A percentile compares a stretch with the other conserved stretches of the same genome.
These are phyloP conservation scores for Ilyonectria destructans DNA, from an alignment of 2,329 filamentous ascomycete species.

Conservation along the genomic window DNA sequence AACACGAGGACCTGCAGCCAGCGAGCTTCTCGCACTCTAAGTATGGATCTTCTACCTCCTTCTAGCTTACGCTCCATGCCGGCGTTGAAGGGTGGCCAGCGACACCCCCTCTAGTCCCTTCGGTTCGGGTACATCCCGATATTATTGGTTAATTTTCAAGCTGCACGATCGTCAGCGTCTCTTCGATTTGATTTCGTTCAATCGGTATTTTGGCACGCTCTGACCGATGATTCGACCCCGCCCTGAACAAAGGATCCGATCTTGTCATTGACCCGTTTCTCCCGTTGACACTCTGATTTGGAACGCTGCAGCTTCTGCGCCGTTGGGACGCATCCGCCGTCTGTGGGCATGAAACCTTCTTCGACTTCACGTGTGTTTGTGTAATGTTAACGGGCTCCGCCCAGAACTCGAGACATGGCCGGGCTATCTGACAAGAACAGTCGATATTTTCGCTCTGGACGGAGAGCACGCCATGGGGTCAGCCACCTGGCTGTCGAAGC, in stretches of 20 bases:
- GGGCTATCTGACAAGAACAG: slow-evolving; percentile 42
- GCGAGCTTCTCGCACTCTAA: slow-evolving; percentile 38
- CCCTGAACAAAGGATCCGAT: slow-evolving; percentile 34
- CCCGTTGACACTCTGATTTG: slow-evolving; percentile 35
- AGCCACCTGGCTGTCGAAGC: slow-evolving; percentile 42
- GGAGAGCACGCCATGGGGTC: slow-evolving; percentile 38
- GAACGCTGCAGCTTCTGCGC: slow-evolving; percentile 38
- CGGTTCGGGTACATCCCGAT: slow-evolving; percentile 52
- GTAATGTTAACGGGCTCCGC: slow-evolving; percentile 39
- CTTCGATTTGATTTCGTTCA: slow-evolving; percentile 29
- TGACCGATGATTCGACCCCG: slow-evolving; percentile 37
- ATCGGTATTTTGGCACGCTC: slow-evolving; percentile 34
- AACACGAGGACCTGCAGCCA: slow-evolving; percentile 44
- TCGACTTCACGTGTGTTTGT: slow-evolving; percentile 49
- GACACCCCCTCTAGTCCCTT: slow-evolving; percentile 45
- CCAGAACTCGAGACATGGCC: slow-evolving; percentile 46
- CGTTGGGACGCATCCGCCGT: slow-evolving; percentile 47
- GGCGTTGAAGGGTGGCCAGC: slow-evolving; percentile 36
- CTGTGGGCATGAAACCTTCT: slow-evolving; percentile 49
- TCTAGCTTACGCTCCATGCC: slow-evolving; percentile 36
- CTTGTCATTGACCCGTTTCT: slow-evolving; percentile 29
- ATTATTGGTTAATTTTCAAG: slow-evolving; percentile 48
- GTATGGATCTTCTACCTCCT: slow-evolving; percentile 32
- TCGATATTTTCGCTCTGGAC: slow-evolving; percentile 41
- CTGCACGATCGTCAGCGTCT: slow-evolving; percentile 41